phyloP scores from a whole-genome alignment of 371 early-diverging fungal genomes.

The Nosema granulosis region DNA sequence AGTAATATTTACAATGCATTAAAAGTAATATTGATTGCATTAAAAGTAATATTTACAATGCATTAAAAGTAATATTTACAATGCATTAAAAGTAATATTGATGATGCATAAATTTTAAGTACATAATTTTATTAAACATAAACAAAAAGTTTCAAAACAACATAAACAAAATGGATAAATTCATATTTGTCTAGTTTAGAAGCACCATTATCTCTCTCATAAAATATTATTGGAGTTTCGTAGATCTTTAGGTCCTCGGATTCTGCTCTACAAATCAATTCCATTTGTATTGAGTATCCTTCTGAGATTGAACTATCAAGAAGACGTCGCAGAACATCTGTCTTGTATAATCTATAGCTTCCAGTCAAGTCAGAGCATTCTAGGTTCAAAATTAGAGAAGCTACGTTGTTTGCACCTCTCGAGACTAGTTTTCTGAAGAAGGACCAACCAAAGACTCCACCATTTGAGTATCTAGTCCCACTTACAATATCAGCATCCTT shows the following conservation, averaged over 20 bases:
- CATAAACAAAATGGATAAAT: slow-evolving; percentile 47
- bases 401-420: slow-evolving; percentile 90
- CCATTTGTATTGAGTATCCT: slow-evolving; percentile 98
- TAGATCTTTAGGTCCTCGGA: slow-evolving; percentile 79
- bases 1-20: too few relatives aligned
- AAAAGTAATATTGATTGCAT: too few relatives aligned
- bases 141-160: slow-evolving; percentile 25
- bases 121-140: too few relatives aligned
- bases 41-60: too few relatives aligned
- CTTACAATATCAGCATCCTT: slow-evolving; percentile 84
- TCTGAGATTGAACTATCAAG: slow-evolving; percentile 79
- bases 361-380: slow-evolving; percentile 86
- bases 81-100: too few relatives aligned
- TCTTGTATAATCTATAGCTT: slow-evolving; percentile 89
- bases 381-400: slow-evolving; percentile 79
- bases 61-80: too few relatives aligned
- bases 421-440: slow-evolving; percentile 87
- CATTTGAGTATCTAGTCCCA: slow-evolving; percentile 77
- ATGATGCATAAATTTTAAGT: too few relatives aligned
- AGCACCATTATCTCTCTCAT: slow-evolving; percentile 59
- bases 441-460: slow-evolving; percentile 96
- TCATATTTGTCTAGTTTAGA: slow-evolving; percentile 59
- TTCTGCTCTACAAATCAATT: slow-evolving; percentile 91
- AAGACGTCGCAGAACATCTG: slow-evolving; percentile 75
- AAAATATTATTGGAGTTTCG: slow-evolving; percentile 69